Evolutionary conservation across 805 yeast species (phyloP), one percentile per base, ranked within the genome.

Genomic region (Cyberlindnera meyerae): DNA sequence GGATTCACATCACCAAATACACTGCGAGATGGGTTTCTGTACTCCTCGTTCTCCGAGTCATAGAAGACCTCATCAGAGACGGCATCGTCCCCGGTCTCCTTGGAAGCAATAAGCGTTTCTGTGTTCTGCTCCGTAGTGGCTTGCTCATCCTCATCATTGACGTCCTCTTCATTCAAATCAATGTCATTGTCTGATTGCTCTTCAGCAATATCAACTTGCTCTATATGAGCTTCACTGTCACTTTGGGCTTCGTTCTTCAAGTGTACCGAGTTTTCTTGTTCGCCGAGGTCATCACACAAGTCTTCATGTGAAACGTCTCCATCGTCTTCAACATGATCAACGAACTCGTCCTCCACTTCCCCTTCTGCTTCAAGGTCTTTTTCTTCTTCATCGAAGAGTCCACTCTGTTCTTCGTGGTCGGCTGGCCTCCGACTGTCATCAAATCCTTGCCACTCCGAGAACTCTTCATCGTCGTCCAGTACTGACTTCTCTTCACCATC

Each of bases 41-140:
- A 53, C 14, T 48, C 46, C 12, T 44, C 56, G 29, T 53, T 36
- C 17, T 46, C 50, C 3, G 57, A 53, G 29, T 53, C 57, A 21
- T 40, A 53, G 24, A 46, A 53, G 16, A 36, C 34, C 25, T 46
- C 42, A 12, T 48, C 52, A n/a, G 26, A 20, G 22, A n/a, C n/a
- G n/a, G n/a, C n/a, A n/a, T n/a, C 22, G 7, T 20, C 9, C 25
- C 14, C 5, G 24, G 4, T 12, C n/a, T 14, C 18, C 35, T 13
- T 29, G n/a, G n/a, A n/a, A n/a, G n/a, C n/a, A n/a, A n/a, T n/a
- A n/a, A n/a, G n/a, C n/a, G n/a, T n/a, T n/a, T n/a, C n/a, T n/a
- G n/a, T n/a, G n/a, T n/a, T n/a, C n/a, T n/a, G n/a, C n/a, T n/a
- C n/a, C n/a, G n/a, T n/a, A n/a, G n/a, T n/a, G 11, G 24, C 24